A percentile compares a stretch with the other conserved stretches of the same genome.
Evolutionary conservation across 192 early-diverging fungal species (phyloP).

Genomic region (Coemansia biformis): DNA sequence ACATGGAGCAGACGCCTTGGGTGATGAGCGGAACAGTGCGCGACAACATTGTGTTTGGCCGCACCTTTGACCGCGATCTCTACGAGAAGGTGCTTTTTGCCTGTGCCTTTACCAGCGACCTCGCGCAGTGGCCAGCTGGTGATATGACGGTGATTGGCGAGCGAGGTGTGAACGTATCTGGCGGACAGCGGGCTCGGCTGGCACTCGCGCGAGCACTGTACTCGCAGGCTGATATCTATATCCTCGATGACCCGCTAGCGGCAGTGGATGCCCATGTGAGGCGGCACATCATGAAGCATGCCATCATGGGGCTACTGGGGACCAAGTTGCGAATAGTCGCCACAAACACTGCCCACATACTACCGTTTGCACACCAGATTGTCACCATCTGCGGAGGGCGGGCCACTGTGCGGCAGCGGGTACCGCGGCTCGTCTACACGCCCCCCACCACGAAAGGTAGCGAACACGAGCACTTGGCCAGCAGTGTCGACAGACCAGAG

Average conservation of each 20-base stretch:
- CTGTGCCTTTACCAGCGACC: conserved; percentile 54
- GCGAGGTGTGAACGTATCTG: too few species aligned
- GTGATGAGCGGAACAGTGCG: conserved; percentile 27
- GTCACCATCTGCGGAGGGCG: conserved; percentile 63
- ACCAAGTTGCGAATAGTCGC: conserved; percentile 67
- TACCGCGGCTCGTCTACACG: too few species aligned
- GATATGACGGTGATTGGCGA: too few species aligned
- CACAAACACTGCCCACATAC: conserved; percentile 69
- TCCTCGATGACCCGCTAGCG: too few species aligned
- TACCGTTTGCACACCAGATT: conserved; percentile 69
- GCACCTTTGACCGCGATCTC: conserved; percentile 8
- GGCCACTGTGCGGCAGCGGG: neutral
- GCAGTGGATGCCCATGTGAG: conserved; percentile 76
- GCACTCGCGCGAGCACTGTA: too few species aligned
- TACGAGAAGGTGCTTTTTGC: conserved; percentile 53
- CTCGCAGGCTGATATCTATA: conserved; percentile 17
- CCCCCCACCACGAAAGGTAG: too few species aligned
- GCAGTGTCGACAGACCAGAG: too few species aligned
- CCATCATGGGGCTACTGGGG: conserved; percentile 8
- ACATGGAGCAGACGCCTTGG: conserved; percentile 79
- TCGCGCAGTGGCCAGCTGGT: conserved; percentile 49
- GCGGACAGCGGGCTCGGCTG: too few species aligned
- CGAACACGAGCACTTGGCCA: too few species aligned
- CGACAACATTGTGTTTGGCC: conserved; percentile 16
- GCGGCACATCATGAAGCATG: conserved; percentile 52